Evolutionary conservation across 192 early-diverging fungal genomes (phyloP).

Genomic region (Chytriomyces confervae): DNA sequence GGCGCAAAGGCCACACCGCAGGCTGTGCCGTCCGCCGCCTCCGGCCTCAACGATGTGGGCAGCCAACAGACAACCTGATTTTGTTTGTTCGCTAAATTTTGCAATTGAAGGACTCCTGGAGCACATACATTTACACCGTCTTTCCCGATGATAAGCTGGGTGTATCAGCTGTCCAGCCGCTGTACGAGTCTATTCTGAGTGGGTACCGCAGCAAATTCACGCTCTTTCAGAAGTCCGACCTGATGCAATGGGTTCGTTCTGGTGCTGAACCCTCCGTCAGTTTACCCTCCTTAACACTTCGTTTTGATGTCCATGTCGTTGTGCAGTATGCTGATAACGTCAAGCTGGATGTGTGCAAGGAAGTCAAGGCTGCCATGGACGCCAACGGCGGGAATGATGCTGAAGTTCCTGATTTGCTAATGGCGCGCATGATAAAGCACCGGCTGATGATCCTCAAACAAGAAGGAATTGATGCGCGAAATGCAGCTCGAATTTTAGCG

Average conservation of each 20-base stretch:
- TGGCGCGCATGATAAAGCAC: constrained; percentile 52
- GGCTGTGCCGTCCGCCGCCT: neutral
- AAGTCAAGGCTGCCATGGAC: constrained; percentile 52
- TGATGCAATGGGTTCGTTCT: constrained; percentile 54
- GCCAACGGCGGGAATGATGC: constrained; percentile 28
- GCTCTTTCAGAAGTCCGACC: constrained; percentile 39
- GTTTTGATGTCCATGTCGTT: neutral
- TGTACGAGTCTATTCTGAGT: constrained; percentile 46
- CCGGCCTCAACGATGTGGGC: neutral
- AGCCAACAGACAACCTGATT: constrained; percentile 4
- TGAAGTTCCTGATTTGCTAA: constrained; percentile 47
- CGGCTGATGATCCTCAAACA: constrained; percentile 50
- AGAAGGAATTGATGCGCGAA: constrained; percentile 56
- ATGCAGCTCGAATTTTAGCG: constrained; percentile 23
- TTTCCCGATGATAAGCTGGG: constrained; percentile 23
- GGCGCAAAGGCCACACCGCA: neutral
- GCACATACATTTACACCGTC: constrained; percentile 6
- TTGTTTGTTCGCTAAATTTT: neutral
- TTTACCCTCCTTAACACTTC: neutral
- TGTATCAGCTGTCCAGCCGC: constrained; percentile 6
- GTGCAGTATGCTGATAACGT: constrained; percentile 46
- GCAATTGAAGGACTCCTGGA: constrained; percentile 14
- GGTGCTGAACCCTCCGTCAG: neutral
- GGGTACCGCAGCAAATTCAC: constrained; percentile 50
- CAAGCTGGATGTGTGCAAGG: constrained; percentile 56